phyloP scores from a whole-genome alignment of 345 rosid genomes.

The Aegle marmelos region DNA sequence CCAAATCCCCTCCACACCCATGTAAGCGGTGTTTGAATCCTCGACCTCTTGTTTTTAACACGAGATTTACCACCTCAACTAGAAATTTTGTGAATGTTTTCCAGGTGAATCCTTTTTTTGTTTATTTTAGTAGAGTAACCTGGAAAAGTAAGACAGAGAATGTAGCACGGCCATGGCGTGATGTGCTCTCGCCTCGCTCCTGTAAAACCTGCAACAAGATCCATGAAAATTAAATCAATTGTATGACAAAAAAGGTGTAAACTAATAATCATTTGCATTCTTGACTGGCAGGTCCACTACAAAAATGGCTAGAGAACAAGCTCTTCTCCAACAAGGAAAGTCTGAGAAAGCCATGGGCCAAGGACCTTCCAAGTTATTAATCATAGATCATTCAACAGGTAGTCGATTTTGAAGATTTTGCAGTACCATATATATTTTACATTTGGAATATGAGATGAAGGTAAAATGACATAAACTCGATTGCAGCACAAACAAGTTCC shows the following conservation, averaged over 20 bases:
- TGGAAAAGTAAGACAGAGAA: conserved; percentile 97
- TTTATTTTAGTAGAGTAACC: conserved; percentile 38
- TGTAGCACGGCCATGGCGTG: conserved; percentile 99
- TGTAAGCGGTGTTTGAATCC: too few relatives aligned
- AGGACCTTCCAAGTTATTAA: not conserved
- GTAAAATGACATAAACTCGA: not conserved
- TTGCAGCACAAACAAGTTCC: not conserved
- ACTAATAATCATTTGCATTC: not conserved
- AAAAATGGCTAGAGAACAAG: not conserved
- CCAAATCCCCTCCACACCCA: too few relatives aligned
- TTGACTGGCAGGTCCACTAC: not conserved
- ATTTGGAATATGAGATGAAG: conserved; percentile 1
- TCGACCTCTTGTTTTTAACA: too few relatives aligned
- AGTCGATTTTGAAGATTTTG: not conserved
- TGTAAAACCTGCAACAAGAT: conserved; percentile 75
- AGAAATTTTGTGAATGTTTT: not conserved
- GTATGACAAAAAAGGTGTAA: conserved; percentile 6
- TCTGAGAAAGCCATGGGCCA: not conserved
- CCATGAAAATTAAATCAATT: conserved; percentile 14
- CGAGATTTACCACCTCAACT: too few relatives aligned
- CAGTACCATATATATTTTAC: not conserved
- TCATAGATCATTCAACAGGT: not conserved
- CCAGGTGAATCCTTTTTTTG: not conserved
- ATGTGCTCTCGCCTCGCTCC: conserved; percentile 98
- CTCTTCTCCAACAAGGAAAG: not conserved